phyloP scores from a whole-genome alignment of 1,284 basidiomycete species.

The Heliocybe sulcata region DNA sequence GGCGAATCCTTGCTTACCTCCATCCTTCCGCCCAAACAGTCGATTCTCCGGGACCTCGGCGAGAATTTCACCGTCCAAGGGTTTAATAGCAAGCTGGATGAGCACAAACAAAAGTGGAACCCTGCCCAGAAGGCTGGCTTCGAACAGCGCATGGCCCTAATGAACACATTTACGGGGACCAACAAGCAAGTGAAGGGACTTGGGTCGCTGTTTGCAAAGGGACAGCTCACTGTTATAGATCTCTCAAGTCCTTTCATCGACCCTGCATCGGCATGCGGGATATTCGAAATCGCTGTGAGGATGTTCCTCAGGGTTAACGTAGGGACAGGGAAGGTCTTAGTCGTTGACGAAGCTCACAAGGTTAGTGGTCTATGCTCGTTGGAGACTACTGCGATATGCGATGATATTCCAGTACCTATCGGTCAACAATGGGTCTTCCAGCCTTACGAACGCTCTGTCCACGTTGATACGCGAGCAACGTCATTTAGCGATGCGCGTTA shows the following conservation, averaged over 20 bases:
- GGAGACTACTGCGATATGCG: neutral
- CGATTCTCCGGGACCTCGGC: constrained; percentile 39
- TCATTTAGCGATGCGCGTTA: constrained; percentile 63
- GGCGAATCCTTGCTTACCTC: constrained; percentile 20
- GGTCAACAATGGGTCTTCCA: constrained; percentile 32
- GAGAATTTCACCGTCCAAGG: constrained; percentile 34
- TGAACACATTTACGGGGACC: constrained; percentile 41
- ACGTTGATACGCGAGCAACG: constrained; percentile 62
- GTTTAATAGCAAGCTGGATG: constrained; percentile 41
- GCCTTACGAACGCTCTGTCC: constrained; percentile 51
- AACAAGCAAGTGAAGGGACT: constrained; percentile 10
- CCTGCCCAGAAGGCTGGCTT: constrained; percentile 42
- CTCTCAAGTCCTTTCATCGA: constrained; percentile 71
- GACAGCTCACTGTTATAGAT: constrained; percentile 57
- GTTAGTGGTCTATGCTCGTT: constrained; percentile 24
- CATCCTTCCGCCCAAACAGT: constrained; percentile 15
- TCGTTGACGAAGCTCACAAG: constrained; percentile 73
- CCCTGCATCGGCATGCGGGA: constrained; percentile 51
- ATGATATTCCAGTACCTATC: constrained; percentile 50
- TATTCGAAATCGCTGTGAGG: constrained; percentile 64
- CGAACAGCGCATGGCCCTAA: constrained; percentile 50
- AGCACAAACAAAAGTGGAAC: constrained; percentile 43
- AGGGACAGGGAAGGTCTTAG: constrained; percentile 58
- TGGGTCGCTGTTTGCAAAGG: constrained; percentile 34
- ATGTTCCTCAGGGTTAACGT: constrained; percentile 59